Conservation (phyloP, 2,329 filamentous ascomycete species). For the Colletotrichum sp. region DNA sequence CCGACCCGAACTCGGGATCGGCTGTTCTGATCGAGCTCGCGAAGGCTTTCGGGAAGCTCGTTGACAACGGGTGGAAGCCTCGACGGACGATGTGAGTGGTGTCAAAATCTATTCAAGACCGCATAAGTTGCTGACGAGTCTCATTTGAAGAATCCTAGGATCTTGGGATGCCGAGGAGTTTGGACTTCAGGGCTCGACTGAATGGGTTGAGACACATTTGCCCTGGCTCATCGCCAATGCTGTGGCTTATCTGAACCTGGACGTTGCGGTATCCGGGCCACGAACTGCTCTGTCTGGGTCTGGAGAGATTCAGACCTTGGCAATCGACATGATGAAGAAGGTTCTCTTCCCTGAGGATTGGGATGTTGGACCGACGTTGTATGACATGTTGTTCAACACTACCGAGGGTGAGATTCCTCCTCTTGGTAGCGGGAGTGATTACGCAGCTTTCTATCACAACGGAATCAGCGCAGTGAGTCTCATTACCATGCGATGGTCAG, state of each 20-base stretch:
- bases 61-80: conserved; percentile 55
- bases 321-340: conserved; percentile 16
- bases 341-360: conserved; percentile 10
- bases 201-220: conserved; percentile 12
- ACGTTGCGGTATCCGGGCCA: conserved; percentile 50
- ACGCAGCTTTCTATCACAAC: conserved; percentile 12
- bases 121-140: neutral
- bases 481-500: neutral
- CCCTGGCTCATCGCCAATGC: conserved; percentile 5
- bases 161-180: conserved; percentile 42
- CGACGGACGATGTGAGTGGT: conserved; percentile 46
- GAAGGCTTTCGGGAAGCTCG: conserved; percentile 51
- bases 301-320: conserved; percentile 6
- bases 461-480: conserved; percentile 6
- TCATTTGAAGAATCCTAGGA: conserved; percentile 23
- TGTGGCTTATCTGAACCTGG: conserved; percentile 52
- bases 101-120: accelerated
- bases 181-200: conserved; percentile 9
- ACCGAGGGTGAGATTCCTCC: conserved; percentile 5
- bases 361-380: conserved; percentile 9
- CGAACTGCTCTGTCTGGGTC: conserved; percentile 37
- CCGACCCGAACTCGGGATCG: conserved; percentile 56
- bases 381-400: conserved; percentile 17
- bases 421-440: conserved; percentile 1
- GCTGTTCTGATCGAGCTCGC: conserved; percentile 54